These are phyloP conservation scores for Termitomyces sp. DNA, from an alignment of 768 basidiomycete genomes.

Conservation along the genomic window DNA sequence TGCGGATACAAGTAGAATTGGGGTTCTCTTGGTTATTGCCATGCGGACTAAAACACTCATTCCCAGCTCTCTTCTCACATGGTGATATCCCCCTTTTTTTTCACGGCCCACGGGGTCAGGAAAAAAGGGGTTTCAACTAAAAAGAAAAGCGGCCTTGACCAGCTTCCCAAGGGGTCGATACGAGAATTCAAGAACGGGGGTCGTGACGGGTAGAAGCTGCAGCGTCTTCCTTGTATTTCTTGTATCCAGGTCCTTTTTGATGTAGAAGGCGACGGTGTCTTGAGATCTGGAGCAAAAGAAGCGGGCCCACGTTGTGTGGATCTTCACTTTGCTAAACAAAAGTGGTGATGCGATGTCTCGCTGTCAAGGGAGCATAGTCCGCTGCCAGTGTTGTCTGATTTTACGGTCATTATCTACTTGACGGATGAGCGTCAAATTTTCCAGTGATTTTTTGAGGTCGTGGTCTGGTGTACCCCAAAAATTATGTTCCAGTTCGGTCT, in stretches of 20 bases:
- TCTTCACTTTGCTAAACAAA: not conserved
- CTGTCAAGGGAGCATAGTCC: not conserved
- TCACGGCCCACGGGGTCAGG: not conserved
- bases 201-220: not conserved
- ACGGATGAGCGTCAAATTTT: not conserved
- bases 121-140: not conserved
- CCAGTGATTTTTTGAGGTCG: not conserved
- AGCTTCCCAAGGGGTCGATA: not conserved
- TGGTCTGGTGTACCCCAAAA: not conserved
- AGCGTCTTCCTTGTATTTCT: not conserved
- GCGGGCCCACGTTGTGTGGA: not conserved
- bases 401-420: not conserved
- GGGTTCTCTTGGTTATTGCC: not conserved
- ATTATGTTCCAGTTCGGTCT: not conserved
- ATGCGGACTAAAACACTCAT: not conserved
- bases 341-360: not conserved
- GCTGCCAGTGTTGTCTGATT: not conserved
- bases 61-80: not conserved
- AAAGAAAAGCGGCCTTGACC: not conserved
- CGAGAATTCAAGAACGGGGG: not conserved
- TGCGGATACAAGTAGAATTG: not conserved
- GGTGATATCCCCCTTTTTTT: not conserved
- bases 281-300: not conserved
- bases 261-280: not conserved
- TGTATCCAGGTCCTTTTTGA: not conserved